Base-by-base conservation (phyloP, 768 basidiomycete genomes). In the Agaricus subrufescens region DNA sequence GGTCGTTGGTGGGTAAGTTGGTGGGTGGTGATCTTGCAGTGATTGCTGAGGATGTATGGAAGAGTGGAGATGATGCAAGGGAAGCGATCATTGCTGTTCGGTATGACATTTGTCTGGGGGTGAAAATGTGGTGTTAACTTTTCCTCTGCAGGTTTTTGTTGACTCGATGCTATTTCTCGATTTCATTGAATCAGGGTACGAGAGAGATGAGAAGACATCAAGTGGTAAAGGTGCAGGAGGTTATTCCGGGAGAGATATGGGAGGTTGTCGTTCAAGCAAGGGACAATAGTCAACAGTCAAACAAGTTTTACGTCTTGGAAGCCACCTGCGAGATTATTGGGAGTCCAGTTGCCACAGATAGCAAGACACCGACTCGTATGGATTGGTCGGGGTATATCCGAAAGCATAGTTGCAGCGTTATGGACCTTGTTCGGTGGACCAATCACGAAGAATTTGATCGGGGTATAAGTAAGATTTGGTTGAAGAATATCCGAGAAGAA, bases 301-400 rank as follows among this genome's bases (percentile, higher is more conserved):
- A 59, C 23, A 70, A 77, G 9, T 76, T 81, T 60, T 83, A 84
- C 62, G 82, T 89, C 27, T 68, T 92, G 1, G 87, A 87, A 58
- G 65, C 78, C 23, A 91, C 89, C 0, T 89, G 89, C 63, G 89
- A 91, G 62, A 83, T 86, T 31, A 76, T 89, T 52, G 87, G 87
- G 0, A 71, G 66, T 31, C 62, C 67, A 19, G 44, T 52, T 26
- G 44, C 55, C 29, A 15, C 26, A 25, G 47, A 54, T 1, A 23
- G 39, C 29, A 1, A 23, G 40, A 42, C 43, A 37, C 56, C 42
- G 30, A 43, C 47, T 14, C 82, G 89, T 7, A 71, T 71, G 0
- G 89, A 91, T 66, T 91, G 89, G 89, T 77, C 81, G 1, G 60
- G 67, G 0, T 90, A 86, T 64, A 76, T 91, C 19, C 53, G 60